Conservation (phyloP, 2,329 filamentous ascomycete species). For the Botrytis fabae region DNA sequence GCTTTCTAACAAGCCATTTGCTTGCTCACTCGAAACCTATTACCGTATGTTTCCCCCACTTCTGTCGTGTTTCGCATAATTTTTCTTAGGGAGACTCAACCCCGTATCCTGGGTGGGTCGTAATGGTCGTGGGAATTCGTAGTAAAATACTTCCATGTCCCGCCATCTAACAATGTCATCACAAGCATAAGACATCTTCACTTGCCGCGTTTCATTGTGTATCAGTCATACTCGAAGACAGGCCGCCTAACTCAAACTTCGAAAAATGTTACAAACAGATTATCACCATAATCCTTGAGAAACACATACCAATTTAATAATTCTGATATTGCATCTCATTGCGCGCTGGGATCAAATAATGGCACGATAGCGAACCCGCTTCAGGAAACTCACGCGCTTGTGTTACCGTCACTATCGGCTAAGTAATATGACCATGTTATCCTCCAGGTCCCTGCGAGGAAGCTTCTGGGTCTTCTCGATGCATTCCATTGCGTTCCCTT, state of each 20-base stretch:
- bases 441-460: background rate
- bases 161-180: background rate
- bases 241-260: background rate
- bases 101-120: background rate
- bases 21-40: background rate
- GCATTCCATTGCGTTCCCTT: background rate
- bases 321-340: background rate
- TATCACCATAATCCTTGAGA: background rate
- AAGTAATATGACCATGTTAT: background rate
- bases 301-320: background rate
- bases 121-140: background rate
- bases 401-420: background rate
- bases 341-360: background rate
- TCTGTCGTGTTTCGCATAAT: background rate
- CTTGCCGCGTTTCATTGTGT: background rate
- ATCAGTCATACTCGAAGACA: background rate
- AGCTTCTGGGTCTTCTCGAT: background rate
- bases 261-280: background rate
- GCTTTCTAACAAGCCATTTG: background rate
- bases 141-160: background rate
- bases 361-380: background rate
- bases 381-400: background rate
- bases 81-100: background rate
- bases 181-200: background rate
- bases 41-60: background rate